Evolutionary conservation across 345 rosid genomes (phyloP).

Genomic region (Populus tremula): DNA sequence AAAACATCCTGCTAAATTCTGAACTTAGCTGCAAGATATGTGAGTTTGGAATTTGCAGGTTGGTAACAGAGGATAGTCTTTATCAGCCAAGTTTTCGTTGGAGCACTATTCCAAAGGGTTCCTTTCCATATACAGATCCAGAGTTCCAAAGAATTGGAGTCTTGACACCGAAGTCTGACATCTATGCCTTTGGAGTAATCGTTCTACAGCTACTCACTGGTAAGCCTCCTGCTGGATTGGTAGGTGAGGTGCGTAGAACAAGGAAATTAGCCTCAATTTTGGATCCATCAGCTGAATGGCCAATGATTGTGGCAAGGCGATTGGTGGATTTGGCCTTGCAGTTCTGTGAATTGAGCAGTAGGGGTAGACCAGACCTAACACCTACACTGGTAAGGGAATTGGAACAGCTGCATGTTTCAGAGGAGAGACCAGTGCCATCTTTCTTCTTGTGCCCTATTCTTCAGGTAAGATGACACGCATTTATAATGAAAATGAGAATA

Average conservation of each 20-base stretch:
- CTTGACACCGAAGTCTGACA: conserved; percentile 57
- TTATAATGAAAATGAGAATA: neutral
- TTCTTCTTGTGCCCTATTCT: conserved; percentile 75
- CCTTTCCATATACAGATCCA: conserved; percentile 65
- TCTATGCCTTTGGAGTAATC: conserved; percentile 59
- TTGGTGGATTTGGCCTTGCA: conserved; percentile 55
- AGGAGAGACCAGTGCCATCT: conserved; percentile 58
- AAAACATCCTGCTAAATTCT: conserved; percentile 63
- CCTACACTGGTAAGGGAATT: conserved; percentile 64
- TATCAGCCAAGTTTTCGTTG: conserved; percentile 39
- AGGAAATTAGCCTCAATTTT: conserved; percentile 43
- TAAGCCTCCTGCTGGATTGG: conserved; percentile 50
- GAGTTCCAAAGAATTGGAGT: conserved; percentile 55
- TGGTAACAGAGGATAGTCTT: conserved; percentile 43
- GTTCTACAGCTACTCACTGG: conserved; percentile 67
- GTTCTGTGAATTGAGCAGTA: conserved; percentile 49
- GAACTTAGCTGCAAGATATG: conserved; percentile 69
- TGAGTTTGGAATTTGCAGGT: conserved; percentile 61
- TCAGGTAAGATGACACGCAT: conserved; percentile 35
- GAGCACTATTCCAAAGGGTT: conserved; percentile 44
- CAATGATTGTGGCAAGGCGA: conserved; percentile 41
- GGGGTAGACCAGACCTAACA: conserved; percentile 55
- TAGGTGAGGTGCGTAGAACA: conserved; percentile 48
- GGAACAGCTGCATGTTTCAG: conserved; percentile 50
- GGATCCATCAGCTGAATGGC: conserved; percentile 73